Percentiles rank a stretch among this genome's conserved stretches.
phyloP scores from a whole-genome alignment of 2,329 filamentous ascomycete genomes.

The Capronia epimyces region DNA sequence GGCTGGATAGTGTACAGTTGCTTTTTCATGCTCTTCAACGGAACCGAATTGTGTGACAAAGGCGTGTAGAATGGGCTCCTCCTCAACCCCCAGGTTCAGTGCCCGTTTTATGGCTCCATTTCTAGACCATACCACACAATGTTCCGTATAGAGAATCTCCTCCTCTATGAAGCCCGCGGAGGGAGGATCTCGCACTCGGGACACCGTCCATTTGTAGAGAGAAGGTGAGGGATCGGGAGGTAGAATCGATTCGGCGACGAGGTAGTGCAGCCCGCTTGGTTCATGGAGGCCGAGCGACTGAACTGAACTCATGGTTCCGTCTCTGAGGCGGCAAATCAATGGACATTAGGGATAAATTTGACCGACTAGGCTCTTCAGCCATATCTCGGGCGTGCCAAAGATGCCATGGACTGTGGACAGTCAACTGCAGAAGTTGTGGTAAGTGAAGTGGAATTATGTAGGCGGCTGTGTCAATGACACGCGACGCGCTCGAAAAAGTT shows the following conservation, averaged over 20 bases:
- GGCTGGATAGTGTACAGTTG: conserved; percentile 13
- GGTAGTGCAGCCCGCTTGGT: conserved; percentile 75
- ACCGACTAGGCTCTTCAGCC: neutral
- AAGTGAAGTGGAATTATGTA: neutral
- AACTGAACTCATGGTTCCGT: conserved; percentile 70
- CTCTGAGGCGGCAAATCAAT: conserved; percentile 3
- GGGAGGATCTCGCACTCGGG: conserved; percentile 40
- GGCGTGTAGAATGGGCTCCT: conserved; percentile 79
- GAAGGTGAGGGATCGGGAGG: conserved; percentile 59
- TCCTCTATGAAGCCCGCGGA: conserved; percentile 55
- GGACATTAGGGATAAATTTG: conserved; percentile 14
- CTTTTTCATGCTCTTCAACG: conserved; percentile 30
- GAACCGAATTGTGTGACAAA: conserved; percentile 75
- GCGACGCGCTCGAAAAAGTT: conserved; percentile 11
- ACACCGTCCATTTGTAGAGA: conserved; percentile 62
- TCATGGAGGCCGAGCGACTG: conserved; percentile 86
- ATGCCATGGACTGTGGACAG: neutral
- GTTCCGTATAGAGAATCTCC: conserved; percentile 70
- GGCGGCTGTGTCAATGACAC: neutral
- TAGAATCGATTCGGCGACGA: conserved; percentile 74
- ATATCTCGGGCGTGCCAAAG: conserved; percentile 12
- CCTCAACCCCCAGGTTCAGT: conserved; percentile 80
- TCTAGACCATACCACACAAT: conserved; percentile 81
- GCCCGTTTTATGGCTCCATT: conserved; percentile 77
- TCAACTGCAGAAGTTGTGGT: neutral